Base-by-base conservation (phyloP, 1,139 yeast genomes). In the Candida tropicalis region DNA sequence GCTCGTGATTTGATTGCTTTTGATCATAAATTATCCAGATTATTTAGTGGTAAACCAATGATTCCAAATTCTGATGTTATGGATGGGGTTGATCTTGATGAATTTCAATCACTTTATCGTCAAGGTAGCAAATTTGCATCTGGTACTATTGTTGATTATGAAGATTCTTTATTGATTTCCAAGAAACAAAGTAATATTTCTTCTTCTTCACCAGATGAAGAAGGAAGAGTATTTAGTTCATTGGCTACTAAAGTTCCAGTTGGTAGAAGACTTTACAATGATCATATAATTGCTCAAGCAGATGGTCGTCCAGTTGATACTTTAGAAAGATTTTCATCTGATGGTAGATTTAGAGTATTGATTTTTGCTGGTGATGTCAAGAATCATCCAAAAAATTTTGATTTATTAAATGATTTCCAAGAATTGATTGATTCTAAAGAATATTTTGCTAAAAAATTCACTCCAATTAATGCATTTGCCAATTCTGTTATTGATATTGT, bases 1-100 rank as follows among this genome's bases (percentile, higher is more conserved):
- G 72, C 68, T 32, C 55, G 56, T 25, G 69, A 65, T 44, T 53
- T 66, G 26, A 66, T 66, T 45, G 56, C 57, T 13, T 66, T 64
- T 47, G 69, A 64, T 49, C 55, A 63, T 39, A 64, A 64, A 48
- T 52, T 62, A 18, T 61, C 70, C 10, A 50, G 64, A 24, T 50
- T 64, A 46, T 65, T 65, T 45, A 59, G 66, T 43, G 61, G 66
- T 17, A 58, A 59, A 43, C 67, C 62, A 27, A 50, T 53, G 55
- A 45, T 48, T 35, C 48, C 48, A 7, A 51, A 53, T 26, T 51
- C 53, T 23, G 55, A 58, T 16, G 39, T 44, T 5, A 39, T 47
- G 24, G 42, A 40, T 35, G 66, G 63, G n/a, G 60, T 64, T 29
- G 59, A 58, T 39, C 53, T 62, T 47, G 56, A 54, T 32, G 67